phyloP scores from a whole-genome alignment of 2,329 filamentous ascomycete genomes.

The Colletotrichum australisinense region DNA sequence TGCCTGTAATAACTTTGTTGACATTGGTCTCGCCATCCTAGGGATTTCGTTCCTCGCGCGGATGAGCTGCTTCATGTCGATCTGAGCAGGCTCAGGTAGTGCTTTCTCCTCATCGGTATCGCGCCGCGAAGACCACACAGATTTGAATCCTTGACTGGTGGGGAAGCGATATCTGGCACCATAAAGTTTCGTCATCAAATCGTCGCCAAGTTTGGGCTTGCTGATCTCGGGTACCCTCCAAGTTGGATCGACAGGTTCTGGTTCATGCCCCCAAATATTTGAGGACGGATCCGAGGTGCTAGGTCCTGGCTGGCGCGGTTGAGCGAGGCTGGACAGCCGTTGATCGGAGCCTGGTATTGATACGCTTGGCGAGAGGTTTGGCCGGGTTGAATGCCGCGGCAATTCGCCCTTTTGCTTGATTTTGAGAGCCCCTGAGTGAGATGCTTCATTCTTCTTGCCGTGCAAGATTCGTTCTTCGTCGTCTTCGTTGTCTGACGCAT shows the following conservation, averaged over 20 bases:
- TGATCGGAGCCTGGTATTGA: conserved; percentile 1
- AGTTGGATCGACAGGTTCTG: conserved; percentile 45
- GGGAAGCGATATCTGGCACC: conserved; percentile 30
- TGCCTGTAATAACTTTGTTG: conserved; percentile 20
- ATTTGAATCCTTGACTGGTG: conserved; percentile 13
- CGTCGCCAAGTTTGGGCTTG: conserved; percentile 36
- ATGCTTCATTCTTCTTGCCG: conserved; percentile 10
- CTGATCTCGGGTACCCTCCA: conserved; percentile 53
- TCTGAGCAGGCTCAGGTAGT: neutral
- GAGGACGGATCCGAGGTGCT: conserved; percentile 27
- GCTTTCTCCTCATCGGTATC: conserved; percentile 24
- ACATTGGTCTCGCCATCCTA: conserved; percentile 19
- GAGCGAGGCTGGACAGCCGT: conserved; percentile 38
- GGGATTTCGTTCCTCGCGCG: conserved; percentile 13
- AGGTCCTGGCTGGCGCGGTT: conserved; percentile 38
- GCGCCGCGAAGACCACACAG: conserved; percentile 33
- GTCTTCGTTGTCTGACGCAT: conserved; percentile 40
- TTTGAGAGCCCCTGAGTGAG: conserved; percentile 39
- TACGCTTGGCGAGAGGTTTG: neutral
- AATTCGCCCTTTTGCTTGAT: neutral
- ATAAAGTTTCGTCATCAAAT: conserved; percentile 19
- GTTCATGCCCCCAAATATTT: conserved; percentile 33
- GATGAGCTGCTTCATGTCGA: conserved; percentile 20
- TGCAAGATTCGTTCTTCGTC: conserved; percentile 44
- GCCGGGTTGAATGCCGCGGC: neutral